Conservation (phyloP, 2,329 filamentous ascomycete species). For the Torrubiella hemipterigena region DNA sequence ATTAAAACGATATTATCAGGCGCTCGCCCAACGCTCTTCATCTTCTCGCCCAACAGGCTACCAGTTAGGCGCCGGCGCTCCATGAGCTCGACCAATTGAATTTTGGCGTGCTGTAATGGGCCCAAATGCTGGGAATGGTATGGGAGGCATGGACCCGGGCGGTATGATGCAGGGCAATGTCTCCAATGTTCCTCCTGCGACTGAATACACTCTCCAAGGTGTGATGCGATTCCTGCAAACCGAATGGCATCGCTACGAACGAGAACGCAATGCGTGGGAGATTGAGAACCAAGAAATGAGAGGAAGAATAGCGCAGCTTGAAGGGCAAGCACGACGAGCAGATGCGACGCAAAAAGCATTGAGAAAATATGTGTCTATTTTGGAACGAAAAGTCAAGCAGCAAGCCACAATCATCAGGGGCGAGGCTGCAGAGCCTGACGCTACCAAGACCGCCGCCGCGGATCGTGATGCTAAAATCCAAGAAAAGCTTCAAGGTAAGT, state of each 20-base stretch:
- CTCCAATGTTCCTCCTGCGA: constrained; percentile 42
- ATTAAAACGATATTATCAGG: no score
- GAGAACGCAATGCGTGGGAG: constrained; percentile 96
- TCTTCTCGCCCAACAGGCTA: no score
- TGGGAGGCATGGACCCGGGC: constrained; percentile 32
- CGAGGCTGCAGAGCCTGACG: constrained; percentile 24
- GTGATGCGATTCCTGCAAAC: constrained; percentile 99
- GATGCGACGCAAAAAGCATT: constrained; percentile 83
- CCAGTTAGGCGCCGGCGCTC: constrained; percentile 20
- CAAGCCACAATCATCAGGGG: constrained; percentile 62
- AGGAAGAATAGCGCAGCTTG: constrained; percentile 85
- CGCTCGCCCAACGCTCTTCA: no score
- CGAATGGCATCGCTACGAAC: constrained; percentile 97
- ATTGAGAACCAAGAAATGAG: constrained; percentile 99
- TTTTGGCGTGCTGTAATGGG: constrained; percentile 25
- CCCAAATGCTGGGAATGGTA: constrained; percentile 31
- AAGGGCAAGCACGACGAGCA: constrained; percentile 76
- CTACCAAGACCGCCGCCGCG: constrained; percentile 34
- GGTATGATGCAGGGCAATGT: constrained; percentile 32
- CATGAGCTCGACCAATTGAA: constrained; percentile 23
- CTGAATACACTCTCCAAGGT: constrained; percentile 54
- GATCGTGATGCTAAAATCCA: constrained; percentile 41
- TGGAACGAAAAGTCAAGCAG: constrained; percentile 78
- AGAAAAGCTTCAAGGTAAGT: constrained; percentile 42
- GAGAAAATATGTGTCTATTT: constrained; percentile 79